Conservation (phyloP, 2,329 filamentous ascomycete genomes). For the Bipolaris bicolor region DNA sequence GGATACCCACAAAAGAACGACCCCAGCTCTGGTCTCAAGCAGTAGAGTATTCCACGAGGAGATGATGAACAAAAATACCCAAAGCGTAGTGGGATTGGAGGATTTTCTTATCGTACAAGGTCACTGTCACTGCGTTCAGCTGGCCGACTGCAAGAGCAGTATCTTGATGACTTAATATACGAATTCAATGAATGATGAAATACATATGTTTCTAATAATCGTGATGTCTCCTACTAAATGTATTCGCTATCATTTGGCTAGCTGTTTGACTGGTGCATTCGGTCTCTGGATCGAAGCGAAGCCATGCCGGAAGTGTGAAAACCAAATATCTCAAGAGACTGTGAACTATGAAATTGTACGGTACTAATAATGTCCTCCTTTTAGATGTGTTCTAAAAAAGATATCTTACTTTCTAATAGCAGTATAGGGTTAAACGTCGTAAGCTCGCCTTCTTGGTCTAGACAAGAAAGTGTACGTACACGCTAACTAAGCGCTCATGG, state of each 20-base stretch:
- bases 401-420: not conserved
- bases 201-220: not conserved
- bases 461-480: not conserved
- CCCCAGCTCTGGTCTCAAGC: slow-evolving; percentile 37
- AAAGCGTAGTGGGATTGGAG: slow-evolving; percentile 11
- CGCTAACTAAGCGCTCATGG: not conserved
- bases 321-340: too few relatives aligned
- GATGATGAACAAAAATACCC: slow-evolving; percentile 7
- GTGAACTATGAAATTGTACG: too few relatives aligned
- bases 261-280: not conserved
- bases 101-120: slow-evolving; percentile 9
- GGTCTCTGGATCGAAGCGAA: not conserved
- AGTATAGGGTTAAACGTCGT: not conserved
- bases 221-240: not conserved
- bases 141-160: slow-evolving; percentile 20
- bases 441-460: not conserved
- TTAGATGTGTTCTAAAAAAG: too few relatives aligned
- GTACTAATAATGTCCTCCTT: not conserved
- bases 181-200: slow-evolving; percentile 14
- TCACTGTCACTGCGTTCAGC: slow-evolving; percentile 20
- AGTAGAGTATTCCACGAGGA: slow-evolving; percentile 15
- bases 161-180: slow-evolving; percentile 6
- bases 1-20: slow-evolving; percentile 53
- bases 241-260: not conserved
- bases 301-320: not conserved